phyloP scores from a whole-genome alignment of 208 protist species.

The Acanthamoeba castellanii region DNA sequence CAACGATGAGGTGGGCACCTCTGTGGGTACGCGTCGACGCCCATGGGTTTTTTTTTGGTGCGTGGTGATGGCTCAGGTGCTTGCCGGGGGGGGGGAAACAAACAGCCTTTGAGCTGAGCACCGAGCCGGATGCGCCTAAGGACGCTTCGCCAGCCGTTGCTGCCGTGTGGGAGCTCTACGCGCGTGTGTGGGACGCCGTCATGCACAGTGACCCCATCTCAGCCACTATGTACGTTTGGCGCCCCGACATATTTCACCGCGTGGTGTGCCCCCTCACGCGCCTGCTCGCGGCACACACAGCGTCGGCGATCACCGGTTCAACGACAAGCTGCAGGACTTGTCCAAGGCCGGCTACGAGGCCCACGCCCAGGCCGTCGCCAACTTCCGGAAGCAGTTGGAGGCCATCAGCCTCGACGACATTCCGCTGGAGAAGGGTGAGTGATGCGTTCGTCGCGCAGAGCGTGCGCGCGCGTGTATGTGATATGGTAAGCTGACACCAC shows the following conservation, averaged over 20 bases:
- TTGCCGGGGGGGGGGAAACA: not conserved
- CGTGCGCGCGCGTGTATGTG: too few relatives aligned
- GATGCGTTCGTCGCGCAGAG: too few relatives aligned
- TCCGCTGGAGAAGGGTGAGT: not conserved
- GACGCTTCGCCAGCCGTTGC: not conserved
- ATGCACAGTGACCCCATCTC: not conserved
- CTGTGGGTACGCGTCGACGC: not conserved
- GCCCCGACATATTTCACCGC: not conserved
- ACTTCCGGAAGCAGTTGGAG: not conserved
- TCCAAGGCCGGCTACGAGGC: conserved; percentile 1
- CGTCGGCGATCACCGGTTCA: not conserved
- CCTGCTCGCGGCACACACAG: not conserved
- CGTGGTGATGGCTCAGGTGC: not conserved
- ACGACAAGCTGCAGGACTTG: conserved; percentile 7
- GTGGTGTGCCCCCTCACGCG: not conserved
- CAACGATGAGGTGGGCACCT: not conserved
- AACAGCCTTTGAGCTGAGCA: not conserved
- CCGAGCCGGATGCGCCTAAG: not conserved
- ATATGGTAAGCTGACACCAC: too few relatives aligned
- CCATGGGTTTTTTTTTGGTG: too few relatives aligned
- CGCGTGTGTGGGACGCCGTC: not conserved
- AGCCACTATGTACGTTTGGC: not conserved
- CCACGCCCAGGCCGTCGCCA: not conserved
- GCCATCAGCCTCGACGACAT: not conserved
- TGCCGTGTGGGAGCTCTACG: not conserved